phyloP scores from a whole-genome alignment of 2,329 filamentous ascomycete genomes.

The Graphium sp. region DNA sequence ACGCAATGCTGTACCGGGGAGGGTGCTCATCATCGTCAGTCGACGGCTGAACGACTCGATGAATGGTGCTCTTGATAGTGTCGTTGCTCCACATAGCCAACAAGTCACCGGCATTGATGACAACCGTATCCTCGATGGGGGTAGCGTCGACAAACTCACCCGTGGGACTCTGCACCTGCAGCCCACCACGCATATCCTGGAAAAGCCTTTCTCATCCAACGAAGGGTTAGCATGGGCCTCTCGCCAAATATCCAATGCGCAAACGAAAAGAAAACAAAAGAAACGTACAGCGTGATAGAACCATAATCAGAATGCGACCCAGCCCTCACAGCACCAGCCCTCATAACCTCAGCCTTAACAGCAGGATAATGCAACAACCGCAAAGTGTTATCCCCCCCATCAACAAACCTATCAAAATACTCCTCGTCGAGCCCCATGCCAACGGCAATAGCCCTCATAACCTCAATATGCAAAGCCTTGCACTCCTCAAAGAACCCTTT shows the following conservation, averaged over 20 bases:
- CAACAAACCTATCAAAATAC: conserved; percentile 65
- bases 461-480: conserved; percentile 54
- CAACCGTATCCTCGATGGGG: conserved; percentile 65
- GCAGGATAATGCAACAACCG: conserved; percentile 63
- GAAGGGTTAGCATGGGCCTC: not conserved
- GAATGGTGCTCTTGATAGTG: conserved; percentile 76
- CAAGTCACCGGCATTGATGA: conserved; percentile 80
- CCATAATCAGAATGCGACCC: conserved; percentile 61
- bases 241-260: no score
- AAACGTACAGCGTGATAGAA: conserved; percentile 30
- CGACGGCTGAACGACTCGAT: conserved; percentile 79
- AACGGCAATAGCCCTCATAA: conserved; percentile 76
- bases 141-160: conserved; percentile 70
- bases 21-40: conserved; percentile 45
- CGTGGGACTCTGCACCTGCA: conserved; percentile 50
- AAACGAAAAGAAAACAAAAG: no score
- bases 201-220: conserved; percentile 21
- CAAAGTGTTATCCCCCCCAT: conserved; percentile 53
- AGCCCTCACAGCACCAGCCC: conserved; percentile 53
- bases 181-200: conserved; percentile 37
- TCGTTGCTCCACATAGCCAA: conserved; percentile 83
- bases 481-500: conserved; percentile 57
- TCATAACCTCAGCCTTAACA: conserved; percentile 48
- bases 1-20: conserved; percentile 73
- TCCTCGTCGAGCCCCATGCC: conserved; percentile 53